Base-by-base conservation (phyloP, 768 basidiomycete species). In the Kwoniella sp. region DNA sequence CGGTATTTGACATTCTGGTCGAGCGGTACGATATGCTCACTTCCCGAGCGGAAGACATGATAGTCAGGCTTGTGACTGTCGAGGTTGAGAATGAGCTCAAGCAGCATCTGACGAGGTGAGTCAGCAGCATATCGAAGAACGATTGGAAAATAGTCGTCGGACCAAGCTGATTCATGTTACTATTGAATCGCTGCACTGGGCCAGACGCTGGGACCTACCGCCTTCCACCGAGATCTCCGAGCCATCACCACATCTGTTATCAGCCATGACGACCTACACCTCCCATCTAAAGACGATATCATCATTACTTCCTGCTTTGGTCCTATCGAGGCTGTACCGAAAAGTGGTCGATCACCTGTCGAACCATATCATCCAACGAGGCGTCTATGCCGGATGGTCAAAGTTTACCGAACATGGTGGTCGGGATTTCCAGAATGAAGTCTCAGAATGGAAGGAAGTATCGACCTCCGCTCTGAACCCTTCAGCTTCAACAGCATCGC, bases 11-110 rank as follows among this genome's bases (percentile, higher is more conserved):
- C 61, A 86, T 87, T 68, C 83, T 93, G 58, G 82, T 90, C n/a
- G 77, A 82, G 1, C 85, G 85, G 69, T 97, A 91, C 72, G 82
- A 81, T 23, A 83, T 82, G 12, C 81, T 92, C 26, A 83, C 84
- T 1, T 82, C 80, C 9, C 86, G 93, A n/a, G 87, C 91, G 3
- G 92, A 96, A 76, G 90, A 91, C 57, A 90, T 97, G 86, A 85
- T 93, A 37, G 86, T 92, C 17, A 88, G 89, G 68, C 90, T 91
- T 72, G 84, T 93, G 17, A 89, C 86, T 56, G 85, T 85, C 2
- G 96, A 99, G 79, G 87, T 95, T 53, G 90, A 94, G 79, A 82
- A 82, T 12, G 86, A 86, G 26, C 82, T 96, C 45, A 91, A 88
- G 76, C 79, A 84, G 1, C 92, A 97, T 81, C 86, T 93, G 64